phyloP scores from a whole-genome alignment of 2,329 filamentous ascomycete species.

The Diaporthe citri region DNA sequence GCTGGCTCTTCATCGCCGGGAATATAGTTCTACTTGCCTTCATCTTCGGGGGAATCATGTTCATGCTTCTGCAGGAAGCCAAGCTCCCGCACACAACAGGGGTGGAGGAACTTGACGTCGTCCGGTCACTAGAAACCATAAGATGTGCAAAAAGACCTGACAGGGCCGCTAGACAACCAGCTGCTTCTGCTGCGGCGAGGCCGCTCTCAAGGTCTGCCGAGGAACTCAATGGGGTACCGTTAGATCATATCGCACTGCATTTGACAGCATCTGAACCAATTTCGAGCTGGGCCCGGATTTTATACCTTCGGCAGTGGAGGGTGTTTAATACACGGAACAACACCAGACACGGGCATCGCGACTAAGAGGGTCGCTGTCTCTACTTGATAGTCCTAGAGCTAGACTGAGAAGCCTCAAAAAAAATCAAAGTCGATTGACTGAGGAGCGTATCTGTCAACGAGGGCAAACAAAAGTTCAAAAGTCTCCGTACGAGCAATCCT shows the following conservation, averaged over 20 bases:
- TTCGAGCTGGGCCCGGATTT: not conserved
- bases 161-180: not conserved
- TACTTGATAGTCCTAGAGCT: not conserved
- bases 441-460: no score
- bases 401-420: not conserved
- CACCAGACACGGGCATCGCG: not conserved
- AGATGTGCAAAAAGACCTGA: not conserved
- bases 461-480: no score
- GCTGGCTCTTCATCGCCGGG: conserved; percentile 10
- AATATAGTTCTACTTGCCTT: not conserved
- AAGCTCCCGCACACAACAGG: conserved; percentile 1
- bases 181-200: not conserved
- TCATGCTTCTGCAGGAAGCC: not conserved
- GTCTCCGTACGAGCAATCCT: no score
- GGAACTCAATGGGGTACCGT: not conserved
- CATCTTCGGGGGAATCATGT: not conserved
- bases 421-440: not conserved
- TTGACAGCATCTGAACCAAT: not conserved
- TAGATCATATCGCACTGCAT: not conserved
- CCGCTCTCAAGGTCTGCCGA: not conserved
- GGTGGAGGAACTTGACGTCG: not conserved
- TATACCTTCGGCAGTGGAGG: not conserved
- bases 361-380: not conserved
- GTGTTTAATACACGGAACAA: not conserved
- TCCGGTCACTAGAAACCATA: not conserved